phyloP scores from a whole-genome alignment of 164 flowering plant genomes.

The Houttuynia cordata region DNA sequence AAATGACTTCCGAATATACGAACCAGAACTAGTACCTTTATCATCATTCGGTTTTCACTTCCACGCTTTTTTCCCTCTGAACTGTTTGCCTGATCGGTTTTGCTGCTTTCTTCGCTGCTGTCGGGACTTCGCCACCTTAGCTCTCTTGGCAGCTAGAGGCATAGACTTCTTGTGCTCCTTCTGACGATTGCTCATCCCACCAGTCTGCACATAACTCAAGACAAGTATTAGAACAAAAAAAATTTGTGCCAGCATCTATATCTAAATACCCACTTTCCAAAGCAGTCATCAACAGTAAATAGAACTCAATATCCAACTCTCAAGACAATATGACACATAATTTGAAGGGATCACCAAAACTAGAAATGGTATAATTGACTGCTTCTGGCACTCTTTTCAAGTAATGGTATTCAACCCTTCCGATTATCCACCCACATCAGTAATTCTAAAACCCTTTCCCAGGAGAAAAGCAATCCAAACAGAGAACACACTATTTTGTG shows the following conservation, averaged over 20 bases:
- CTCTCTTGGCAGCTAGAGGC: constrained; percentile 73
- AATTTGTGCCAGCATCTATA: background rate
- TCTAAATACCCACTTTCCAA: background rate
- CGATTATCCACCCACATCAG: background rate
- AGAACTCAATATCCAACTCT: background rate
- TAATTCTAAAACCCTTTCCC: background rate
- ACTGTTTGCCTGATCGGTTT: constrained; percentile 50
- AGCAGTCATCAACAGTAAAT: too few species aligned
- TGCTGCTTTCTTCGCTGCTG: constrained; percentile 40
- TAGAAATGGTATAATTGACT: too few species aligned
- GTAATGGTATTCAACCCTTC: background rate
- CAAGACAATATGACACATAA: background rate
- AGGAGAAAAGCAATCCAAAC: background rate
- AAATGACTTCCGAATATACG: too few species aligned
- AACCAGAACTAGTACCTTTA: too few species aligned
- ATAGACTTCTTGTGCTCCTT: constrained; percentile 75
- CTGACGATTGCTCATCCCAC: constrained; percentile 67
- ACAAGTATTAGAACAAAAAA: background rate
- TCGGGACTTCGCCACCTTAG: constrained; percentile 43
- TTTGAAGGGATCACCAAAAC: background rate
- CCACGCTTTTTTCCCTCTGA: constrained; percentile 82
- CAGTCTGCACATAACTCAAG: constrained; percentile 33
- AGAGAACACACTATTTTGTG: background rate
- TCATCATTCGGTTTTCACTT: constrained; percentile 17
- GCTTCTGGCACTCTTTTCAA: background rate